A percentile compares a stretch with the other conserved stretches of the same genome.
phyloP scores from a whole-genome alignment of 2,329 filamentous ascomycete genomes.

The Aureobasidium mangrovei region DNA sequence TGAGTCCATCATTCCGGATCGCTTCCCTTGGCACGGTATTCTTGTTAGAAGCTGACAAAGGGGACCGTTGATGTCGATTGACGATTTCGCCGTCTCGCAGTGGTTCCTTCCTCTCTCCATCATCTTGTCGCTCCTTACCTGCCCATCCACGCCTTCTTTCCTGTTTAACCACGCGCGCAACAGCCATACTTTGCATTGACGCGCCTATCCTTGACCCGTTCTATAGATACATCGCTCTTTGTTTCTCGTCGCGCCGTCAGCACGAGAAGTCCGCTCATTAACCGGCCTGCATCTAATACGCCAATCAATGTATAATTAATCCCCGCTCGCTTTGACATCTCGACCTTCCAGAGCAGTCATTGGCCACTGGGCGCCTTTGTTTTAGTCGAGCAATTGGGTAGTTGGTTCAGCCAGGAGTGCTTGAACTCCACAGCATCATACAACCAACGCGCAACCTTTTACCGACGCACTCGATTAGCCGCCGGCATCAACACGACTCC shows the following conservation, averaged over 20 bases:
- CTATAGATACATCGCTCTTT: slow-evolving; percentile 8
- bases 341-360: too few relatives aligned
- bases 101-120: slow-evolving; percentile 13
- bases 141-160: slow-evolving; percentile 1
- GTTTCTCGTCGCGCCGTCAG: slow-evolving; percentile 1
- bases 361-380: too few relatives aligned
- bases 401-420: neutral
- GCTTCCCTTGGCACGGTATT: slow-evolving; percentile 7
- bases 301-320: slow-evolving; percentile 12
- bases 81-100: slow-evolving; percentile 10
- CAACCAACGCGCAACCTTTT: neutral
- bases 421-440: slow-evolving; percentile 1
- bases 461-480: neutral
- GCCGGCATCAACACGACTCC: neutral
- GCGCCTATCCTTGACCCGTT: slow-evolving; percentile 10
- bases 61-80: slow-evolving; percentile 13
- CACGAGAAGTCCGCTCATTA: slow-evolving; percentile 3
- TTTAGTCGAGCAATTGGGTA: neutral
- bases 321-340: neutral
- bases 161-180: neutral
- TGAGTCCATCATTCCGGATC: slow-evolving; percentile 9
- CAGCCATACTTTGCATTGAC: neutral
- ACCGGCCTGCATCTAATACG: slow-evolving; percentile 8
- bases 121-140: slow-evolving; percentile 8
- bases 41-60: slow-evolving; percentile 10